Percentiles rank a stretch among this genome's conserved stretches.
phyloP scores from a whole-genome alignment of 225 moss, liverwort and hornwort genomes.

The Neckera pumila region DNA sequence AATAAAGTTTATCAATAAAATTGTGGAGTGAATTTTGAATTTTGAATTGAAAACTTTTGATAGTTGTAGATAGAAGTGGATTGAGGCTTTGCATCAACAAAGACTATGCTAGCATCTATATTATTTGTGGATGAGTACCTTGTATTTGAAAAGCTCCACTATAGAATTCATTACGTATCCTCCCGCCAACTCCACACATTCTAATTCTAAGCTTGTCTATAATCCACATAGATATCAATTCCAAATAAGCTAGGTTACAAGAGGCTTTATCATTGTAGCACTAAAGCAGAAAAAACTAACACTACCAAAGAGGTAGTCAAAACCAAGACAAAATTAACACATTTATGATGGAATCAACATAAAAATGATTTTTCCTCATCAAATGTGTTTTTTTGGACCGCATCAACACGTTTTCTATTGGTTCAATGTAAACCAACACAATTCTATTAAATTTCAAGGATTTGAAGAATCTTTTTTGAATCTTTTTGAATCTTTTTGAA shows the following conservation, averaged over 20 bases:
- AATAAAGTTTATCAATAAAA: not conserved
- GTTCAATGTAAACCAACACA: too few species aligned
- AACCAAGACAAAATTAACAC: too few species aligned
- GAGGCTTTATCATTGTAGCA: accelerated
- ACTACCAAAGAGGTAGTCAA: too few species aligned
- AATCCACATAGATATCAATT: not conserved
- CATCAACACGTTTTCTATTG: too few species aligned
- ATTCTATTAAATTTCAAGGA: too few species aligned
- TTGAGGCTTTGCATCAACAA: not conserved
- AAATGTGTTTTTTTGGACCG: too few species aligned
- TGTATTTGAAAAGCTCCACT: not conserved
- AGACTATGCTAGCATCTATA: not conserved
- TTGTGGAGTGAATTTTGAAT: not conserved
- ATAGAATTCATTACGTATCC: accelerated
- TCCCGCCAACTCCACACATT: accelerated
- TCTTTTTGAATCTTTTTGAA: too few species aligned
- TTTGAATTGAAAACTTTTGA: not conserved
- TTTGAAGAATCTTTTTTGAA: too few species aligned
- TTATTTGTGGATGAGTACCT: too few species aligned
- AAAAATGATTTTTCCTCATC: too few species aligned
- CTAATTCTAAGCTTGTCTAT: not conserved
- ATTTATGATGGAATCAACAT: too few species aligned
- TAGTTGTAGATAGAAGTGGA: accelerated
- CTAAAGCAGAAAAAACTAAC: too few species aligned
- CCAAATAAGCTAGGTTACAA: accelerated